Evolutionary conservation across 2,329 filamentous ascomycete genomes (phyloP).

Genomic region (Curvularia spicifera): DNA sequence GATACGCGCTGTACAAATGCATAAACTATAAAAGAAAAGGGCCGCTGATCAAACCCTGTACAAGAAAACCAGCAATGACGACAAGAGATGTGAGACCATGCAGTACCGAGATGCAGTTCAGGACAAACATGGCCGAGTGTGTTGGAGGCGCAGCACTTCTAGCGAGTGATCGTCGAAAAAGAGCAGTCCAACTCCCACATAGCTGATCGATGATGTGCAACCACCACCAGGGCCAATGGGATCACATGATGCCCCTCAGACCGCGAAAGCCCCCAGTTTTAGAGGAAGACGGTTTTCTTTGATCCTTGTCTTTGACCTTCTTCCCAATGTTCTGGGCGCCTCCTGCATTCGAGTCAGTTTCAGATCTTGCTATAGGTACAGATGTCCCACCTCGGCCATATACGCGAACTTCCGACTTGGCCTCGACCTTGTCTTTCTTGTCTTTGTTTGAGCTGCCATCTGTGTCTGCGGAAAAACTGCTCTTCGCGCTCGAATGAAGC

Average conservation of each 20-base stretch:
- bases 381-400: constrained; percentile 61
- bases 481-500: constrained; percentile 48
- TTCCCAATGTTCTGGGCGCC: constrained; percentile 63
- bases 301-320: constrained; percentile 58
- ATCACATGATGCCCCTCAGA: constrained; percentile 49
- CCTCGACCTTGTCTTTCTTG: constrained; percentile 55
- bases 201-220: constrained; percentile 4
- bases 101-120: constrained; percentile 3
- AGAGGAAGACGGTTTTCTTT: constrained; percentile 52
- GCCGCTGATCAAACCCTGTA: background rate
- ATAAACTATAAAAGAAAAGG: constrained; percentile 6
- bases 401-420: constrained; percentile 58
- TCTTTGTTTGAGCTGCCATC: constrained; percentile 43
- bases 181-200: constrained; percentile 5
- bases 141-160: constrained; percentile 1
- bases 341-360: constrained; percentile 48
- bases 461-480: constrained; percentile 50
- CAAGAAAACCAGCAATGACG: background rate
- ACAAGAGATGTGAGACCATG: background rate
- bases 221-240: constrained; percentile 1
- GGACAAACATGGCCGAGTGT: constrained; percentile 7
- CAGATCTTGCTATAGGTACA: constrained; percentile 25
- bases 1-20: background rate
- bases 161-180: constrained; percentile 1
- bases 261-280: constrained; percentile 51